phyloP scores from a whole-genome alignment of 345 rosid genomes.

The Mangifera indica region DNA sequence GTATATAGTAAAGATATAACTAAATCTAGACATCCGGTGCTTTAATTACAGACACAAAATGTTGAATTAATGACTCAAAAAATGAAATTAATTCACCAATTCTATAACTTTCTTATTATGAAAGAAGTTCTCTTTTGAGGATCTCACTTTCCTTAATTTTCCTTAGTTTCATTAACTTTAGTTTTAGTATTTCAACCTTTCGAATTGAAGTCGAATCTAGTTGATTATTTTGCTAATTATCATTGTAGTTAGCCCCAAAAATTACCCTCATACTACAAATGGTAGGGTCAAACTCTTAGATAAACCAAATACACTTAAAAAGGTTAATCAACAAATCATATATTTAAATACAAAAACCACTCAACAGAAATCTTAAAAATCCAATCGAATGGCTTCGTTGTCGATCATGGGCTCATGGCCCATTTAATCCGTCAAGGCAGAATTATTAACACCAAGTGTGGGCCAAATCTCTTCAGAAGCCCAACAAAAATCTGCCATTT shows the following conservation, averaged over 20 bases:
- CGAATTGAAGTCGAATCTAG: slow-evolving; percentile 53
- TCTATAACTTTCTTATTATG: slow-evolving; percentile 32
- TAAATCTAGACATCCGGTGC: neutral
- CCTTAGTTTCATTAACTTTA: slow-evolving; percentile 76
- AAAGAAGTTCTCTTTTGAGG: slow-evolving; percentile 58
- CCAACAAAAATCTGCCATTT: too few species aligned
- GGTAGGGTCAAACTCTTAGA: too few species aligned
- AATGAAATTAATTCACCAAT: neutral
- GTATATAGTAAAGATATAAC: neutral
- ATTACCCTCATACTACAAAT: neutral
- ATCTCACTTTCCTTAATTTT: slow-evolving; percentile 88
- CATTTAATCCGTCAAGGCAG: too few species aligned
- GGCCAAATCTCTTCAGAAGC: too few species aligned
- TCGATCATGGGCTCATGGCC: too few species aligned
- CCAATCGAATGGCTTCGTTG: too few species aligned
- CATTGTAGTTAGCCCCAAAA: slow-evolving; percentile 43
- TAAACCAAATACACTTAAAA: too few species aligned
- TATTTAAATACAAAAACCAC: neutral
- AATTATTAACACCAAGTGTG: too few species aligned
- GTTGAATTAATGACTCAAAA: neutral
- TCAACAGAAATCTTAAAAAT: neutral
- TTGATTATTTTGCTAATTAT: slow-evolving; percentile 58
- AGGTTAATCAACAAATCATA: neutral
- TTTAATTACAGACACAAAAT: neutral
- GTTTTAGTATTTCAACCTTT: slow-evolving; percentile 65